phyloP scores from a whole-genome alignment of 768 basidiomycete species.

The Tricholoma terreum region DNA sequence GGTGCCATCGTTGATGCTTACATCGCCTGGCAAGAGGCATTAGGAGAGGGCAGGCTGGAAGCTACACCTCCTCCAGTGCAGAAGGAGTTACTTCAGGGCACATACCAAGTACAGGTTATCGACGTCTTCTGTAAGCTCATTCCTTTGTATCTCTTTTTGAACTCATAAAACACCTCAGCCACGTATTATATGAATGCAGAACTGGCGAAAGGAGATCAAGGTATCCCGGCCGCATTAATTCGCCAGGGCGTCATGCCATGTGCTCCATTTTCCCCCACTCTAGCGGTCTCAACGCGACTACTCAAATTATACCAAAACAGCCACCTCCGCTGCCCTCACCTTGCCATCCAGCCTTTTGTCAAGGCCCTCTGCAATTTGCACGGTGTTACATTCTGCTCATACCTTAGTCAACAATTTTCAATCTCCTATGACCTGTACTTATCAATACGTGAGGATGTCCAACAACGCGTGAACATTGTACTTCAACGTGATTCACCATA shows the following conservation, averaged over 20 bases:
- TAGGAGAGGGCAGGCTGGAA: background rate
- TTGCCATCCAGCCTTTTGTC: constrained; percentile 25
- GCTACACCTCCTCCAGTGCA: background rate
- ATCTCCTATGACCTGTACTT: constrained; percentile 26
- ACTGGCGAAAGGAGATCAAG: background rate
- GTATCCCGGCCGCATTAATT: constrained; percentile 15
- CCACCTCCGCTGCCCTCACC: constrained; percentile 21
- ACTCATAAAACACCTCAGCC: background rate
- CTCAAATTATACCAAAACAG: constrained; percentile 20
- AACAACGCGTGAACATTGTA: constrained; percentile 10
- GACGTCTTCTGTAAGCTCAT: constrained; percentile 6
- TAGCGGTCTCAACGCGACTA: constrained; percentile 17
- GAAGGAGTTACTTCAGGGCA: background rate
- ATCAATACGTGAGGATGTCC: constrained; percentile 7
- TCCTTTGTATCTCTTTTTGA: background rate
- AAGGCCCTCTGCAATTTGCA: constrained; percentile 29
- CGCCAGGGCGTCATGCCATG: constrained; percentile 23
- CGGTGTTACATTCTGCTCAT: constrained; percentile 12
- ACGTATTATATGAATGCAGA: background rate
- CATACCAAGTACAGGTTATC: background rate
- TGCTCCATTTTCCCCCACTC: constrained; percentile 16
- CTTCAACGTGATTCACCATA: constrained; percentile 21
- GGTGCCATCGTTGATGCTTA: constrained; percentile 7
- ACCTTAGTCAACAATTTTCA: constrained; percentile 20
- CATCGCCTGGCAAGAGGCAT: constrained; percentile 8